Percentiles rank a stretch among this genome's conserved stretches.
Conservation (phyloP, 2,329 filamentous ascomycete genomes). For the Colletotrichum siamense region DNA sequence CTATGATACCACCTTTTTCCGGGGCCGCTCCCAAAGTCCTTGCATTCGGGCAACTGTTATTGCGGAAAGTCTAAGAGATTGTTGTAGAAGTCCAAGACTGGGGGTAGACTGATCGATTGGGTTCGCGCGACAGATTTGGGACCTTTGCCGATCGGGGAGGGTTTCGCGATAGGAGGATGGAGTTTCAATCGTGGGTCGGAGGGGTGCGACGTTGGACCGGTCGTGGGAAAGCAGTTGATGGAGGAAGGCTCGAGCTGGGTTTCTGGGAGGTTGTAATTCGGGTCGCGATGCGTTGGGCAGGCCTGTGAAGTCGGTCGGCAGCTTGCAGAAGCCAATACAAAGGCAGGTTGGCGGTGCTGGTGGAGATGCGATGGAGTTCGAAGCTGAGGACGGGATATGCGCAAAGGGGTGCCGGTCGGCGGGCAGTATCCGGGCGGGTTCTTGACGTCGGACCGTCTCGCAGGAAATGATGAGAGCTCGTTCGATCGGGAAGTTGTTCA, state of each 20-base stretch:
- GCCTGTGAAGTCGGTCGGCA: not conserved
- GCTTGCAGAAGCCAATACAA: conserved; percentile 11
- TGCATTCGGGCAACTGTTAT: conserved; percentile 23
- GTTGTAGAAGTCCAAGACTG: not conserved
- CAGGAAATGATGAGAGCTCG: not conserved
- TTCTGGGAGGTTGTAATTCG: not conserved
- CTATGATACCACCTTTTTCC: conserved; percentile 24
- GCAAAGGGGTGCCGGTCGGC: not conserved
- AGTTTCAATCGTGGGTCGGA: not conserved
- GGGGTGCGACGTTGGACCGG: not conserved
- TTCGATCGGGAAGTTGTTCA: not conserved
- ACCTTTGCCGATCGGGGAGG: not conserved
- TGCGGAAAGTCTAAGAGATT: not conserved
- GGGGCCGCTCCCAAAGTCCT: conserved; percentile 16
- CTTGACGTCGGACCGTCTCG: not conserved
- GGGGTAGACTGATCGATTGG: not conserved
- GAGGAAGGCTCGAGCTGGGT: not conserved
- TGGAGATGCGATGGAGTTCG: conserved; percentile 16
- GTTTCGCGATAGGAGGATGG: not conserved
- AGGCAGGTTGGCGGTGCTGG: not conserved
- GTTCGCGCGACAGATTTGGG: not conserved
- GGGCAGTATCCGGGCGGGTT: not conserved
- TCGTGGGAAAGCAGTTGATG: not conserved
- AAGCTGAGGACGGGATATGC: not conserved
- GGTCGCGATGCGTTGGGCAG: not conserved